Conservation (phyloP, 495 filamentous ascomycete species). For the Penicillium silybi region DNA sequence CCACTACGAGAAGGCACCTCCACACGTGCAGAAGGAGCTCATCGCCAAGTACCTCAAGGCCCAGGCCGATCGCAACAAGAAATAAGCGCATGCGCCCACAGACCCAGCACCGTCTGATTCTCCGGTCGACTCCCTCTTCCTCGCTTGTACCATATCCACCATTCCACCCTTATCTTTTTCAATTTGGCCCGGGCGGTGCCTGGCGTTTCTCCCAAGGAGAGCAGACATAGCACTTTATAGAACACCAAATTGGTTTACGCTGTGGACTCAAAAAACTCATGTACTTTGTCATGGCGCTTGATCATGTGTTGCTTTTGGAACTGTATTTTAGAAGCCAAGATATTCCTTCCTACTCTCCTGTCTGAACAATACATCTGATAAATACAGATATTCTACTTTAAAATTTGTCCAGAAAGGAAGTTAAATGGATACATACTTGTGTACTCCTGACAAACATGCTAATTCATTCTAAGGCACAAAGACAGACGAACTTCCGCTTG, state of each 20-base stretch:
- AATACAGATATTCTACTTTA: background rate
- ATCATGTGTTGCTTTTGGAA: constrained; percentile 20
- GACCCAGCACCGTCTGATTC: constrained; percentile 2
- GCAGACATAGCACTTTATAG: background rate
- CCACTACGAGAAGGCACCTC: constrained; percentile 83
- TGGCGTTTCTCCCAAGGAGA: background rate
- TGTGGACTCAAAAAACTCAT: constrained; percentile 9
- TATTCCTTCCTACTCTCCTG: constrained; percentile 30
- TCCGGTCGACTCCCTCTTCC: constrained; percentile 4
- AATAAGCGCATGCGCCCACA: constrained; percentile 39
- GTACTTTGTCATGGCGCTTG: constrained; percentile 24
- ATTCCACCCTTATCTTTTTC: background rate
- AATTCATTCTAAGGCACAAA: no score
- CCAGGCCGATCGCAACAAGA: constrained; percentile 69
- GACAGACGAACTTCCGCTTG: no score
- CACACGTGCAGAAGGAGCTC: constrained; percentile 91
- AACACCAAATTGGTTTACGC: background rate
- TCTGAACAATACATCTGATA: constrained; percentile 25
- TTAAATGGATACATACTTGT: no score
- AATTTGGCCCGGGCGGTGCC: constrained; percentile 9
- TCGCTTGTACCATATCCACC: constrained; percentile 21
- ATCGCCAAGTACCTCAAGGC: constrained; percentile 85
- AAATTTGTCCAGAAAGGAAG: no score
- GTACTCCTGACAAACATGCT: no score
- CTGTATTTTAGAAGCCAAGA: constrained; percentile 27